Evolutionary conservation across 2,329 filamentous ascomycete genomes (phyloP).

Genomic region (Botrytis elliptica): DNA sequence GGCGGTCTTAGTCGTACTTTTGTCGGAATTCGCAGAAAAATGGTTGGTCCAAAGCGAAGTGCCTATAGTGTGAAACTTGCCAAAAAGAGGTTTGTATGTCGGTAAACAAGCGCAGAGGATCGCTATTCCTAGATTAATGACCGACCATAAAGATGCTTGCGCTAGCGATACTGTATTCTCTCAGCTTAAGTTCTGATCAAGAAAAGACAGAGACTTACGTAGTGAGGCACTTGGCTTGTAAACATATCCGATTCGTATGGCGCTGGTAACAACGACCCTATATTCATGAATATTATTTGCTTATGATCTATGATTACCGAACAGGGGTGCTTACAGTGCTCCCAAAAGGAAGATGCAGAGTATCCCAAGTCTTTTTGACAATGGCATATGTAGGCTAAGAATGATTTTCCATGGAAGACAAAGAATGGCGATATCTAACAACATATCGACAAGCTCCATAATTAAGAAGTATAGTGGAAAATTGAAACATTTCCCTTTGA

Average conservation of each 20-base stretch:
- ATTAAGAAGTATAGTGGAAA: neutral
- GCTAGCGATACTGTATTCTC: neutral
- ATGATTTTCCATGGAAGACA: neutral
- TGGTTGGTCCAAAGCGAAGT: neutral
- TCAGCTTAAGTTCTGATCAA: neutral
- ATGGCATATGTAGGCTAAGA: neutral
- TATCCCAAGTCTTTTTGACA: neutral
- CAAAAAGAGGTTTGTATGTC: neutral
- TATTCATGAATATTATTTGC: neutral
- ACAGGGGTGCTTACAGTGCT: neutral
- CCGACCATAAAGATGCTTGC: neutral
- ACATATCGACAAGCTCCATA: neutral
- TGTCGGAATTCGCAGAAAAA: neutral
- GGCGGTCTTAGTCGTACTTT: neutral
- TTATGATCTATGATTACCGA: neutral
- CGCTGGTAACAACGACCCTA: neutral
- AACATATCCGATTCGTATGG: neutral
- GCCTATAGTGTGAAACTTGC: neutral
- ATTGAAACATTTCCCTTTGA: slow-evolving; percentile 1
- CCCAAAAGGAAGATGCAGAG: slow-evolving; percentile 2
- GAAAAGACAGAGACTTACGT: neutral
- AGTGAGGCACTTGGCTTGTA: neutral
- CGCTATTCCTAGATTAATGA: neutral
- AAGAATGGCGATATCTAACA: neutral
- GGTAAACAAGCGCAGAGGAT: slow-evolving; percentile 2